A percentile compares a stretch with the other conserved stretches of the same genome.
These are phyloP conservation scores for Cicer chorassanicum DNA, from an alignment of 306 rosid species.

Conservation along the genomic window DNA sequence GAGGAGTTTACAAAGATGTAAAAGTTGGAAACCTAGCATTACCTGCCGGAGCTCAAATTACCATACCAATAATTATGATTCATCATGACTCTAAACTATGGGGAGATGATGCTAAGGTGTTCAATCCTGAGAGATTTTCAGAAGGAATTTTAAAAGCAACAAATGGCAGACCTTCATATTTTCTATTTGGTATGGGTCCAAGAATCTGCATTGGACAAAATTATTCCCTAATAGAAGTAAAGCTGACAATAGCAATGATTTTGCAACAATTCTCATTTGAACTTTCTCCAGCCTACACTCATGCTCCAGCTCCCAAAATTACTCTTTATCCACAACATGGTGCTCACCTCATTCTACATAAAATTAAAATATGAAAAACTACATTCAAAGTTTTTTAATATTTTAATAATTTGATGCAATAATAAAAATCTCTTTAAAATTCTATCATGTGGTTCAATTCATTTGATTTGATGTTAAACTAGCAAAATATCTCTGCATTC, in stretches of 20 bases:
- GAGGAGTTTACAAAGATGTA: background rate
- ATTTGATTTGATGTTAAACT: no score
- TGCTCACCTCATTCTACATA: constrained; percentile 11
- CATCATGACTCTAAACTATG: background rate
- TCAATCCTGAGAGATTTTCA: constrained; percentile 65
- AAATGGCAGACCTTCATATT: constrained; percentile 45
- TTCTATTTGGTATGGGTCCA: constrained; percentile 72
- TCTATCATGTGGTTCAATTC: no score
- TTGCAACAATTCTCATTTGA: background rate
- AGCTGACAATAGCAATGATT: background rate
- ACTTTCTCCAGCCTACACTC: background rate
- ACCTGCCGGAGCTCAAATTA: background rate
- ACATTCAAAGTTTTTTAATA: no score
- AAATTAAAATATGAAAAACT: background rate
- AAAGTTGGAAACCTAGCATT: background rate
- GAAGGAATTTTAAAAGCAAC: constrained; percentile 50
- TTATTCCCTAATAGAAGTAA: background rate
- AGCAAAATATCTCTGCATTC: no score
- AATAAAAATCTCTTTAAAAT: no score
- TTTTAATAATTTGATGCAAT: no score
- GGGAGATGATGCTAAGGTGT: constrained; percentile 57
- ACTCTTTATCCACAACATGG: constrained; percentile 44
- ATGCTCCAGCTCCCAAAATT: background rate
- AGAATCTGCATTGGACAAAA: constrained; percentile 55
- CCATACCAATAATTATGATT: background rate